Percentiles rank a stretch among this genome's conserved stretches.
These are phyloP conservation scores for Platanus orientalis DNA, from an alignment of 164 flowering plant species.

Conservation along the genomic window DNA sequence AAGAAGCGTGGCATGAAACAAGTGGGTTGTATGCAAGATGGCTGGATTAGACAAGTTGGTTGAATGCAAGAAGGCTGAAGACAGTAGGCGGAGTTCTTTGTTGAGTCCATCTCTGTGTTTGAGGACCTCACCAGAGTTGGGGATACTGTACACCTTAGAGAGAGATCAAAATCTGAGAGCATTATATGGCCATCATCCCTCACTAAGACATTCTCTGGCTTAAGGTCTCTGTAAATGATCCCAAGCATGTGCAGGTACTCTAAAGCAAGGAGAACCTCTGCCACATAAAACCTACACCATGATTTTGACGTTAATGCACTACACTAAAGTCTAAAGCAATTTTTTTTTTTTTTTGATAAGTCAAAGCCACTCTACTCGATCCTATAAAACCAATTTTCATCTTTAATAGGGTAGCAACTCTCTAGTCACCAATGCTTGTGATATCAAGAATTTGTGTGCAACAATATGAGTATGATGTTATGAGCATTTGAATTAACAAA, in stretches of 20 bases:
- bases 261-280: slow-evolving; percentile 91
- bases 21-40: slow-evolving; percentile 70
- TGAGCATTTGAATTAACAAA: too few species aligned
- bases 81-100: slow-evolving; percentile 47
- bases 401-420: too few species aligned
- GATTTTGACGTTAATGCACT: slow-evolving; percentile 6
- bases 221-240: slow-evolving; percentile 85
- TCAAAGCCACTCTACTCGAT: too few species aligned
- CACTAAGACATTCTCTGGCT: slow-evolving; percentile 89
- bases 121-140: slow-evolving; percentile 71
- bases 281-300: slow-evolving; percentile 74
- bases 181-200: slow-evolving; percentile 93
- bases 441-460: too few species aligned
- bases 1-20: slow-evolving; percentile 75
- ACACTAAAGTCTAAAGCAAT: too few species aligned
- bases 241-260: slow-evolving; percentile 98
- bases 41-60: slow-evolving; percentile 62
- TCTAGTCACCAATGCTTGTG: too few species aligned
- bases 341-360: too few species aligned
- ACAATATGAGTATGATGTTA: too few species aligned
- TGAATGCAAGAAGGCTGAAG: slow-evolving; percentile 64
- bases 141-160: slow-evolving; percentile 66
- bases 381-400: too few species aligned
- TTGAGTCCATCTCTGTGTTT: slow-evolving; percentile 32
- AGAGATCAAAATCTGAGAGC: slow-evolving; percentile 96